These are phyloP conservation scores for Leucocoprinus birnbaumii DNA, from an alignment of 768 basidiomycete species.

Conservation along the genomic window DNA sequence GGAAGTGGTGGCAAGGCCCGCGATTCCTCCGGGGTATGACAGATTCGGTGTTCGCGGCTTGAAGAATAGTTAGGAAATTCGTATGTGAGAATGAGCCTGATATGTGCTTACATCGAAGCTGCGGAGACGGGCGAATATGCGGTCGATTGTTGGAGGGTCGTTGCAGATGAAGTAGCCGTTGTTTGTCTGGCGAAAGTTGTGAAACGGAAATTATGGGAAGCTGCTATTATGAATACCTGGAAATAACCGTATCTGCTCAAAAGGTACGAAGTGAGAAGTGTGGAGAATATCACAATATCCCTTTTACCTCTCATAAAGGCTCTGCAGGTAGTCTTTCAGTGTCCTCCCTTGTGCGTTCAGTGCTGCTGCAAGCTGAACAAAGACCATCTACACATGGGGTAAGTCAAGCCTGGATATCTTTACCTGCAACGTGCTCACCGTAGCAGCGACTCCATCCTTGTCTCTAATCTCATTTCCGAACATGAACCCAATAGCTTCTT, in stretches of 20 bases:
- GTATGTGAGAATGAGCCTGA: too few species aligned
- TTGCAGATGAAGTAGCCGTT: slow-evolving; percentile 82
- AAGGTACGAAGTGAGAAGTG: slow-evolving; percentile 1
- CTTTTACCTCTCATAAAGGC: slow-evolving; percentile 55
- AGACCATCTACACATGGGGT: slow-evolving; percentile 53
- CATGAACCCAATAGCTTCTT: slow-evolving; percentile 94
- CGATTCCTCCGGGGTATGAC: slow-evolving; percentile 62
- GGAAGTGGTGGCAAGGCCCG: slow-evolving; percentile 53
- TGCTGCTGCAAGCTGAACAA: slow-evolving; percentile 61
- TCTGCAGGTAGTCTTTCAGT: slow-evolving; percentile 54
- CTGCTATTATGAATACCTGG: slow-evolving; percentile 40
- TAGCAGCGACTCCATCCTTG: slow-evolving; percentile 86
- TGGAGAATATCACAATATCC: neutral
- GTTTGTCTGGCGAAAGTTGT: slow-evolving; percentile 40
- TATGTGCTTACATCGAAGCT: slow-evolving; percentile 43
- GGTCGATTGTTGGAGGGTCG: slow-evolving; percentile 62
- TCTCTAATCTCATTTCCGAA: slow-evolving; percentile 76
- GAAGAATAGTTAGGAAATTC: too few species aligned
- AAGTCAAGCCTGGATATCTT: too few species aligned
- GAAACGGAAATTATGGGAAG: neutral
- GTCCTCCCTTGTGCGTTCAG: slow-evolving; percentile 52
- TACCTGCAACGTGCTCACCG: slow-evolving; percentile 50
- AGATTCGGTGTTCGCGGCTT: too few species aligned
- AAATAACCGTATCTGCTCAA: slow-evolving; percentile 70
- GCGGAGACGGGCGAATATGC: slow-evolving; percentile 68